phyloP scores from a whole-genome alignment of 257 asterid species.

The Solanum raphanifolium region DNA sequence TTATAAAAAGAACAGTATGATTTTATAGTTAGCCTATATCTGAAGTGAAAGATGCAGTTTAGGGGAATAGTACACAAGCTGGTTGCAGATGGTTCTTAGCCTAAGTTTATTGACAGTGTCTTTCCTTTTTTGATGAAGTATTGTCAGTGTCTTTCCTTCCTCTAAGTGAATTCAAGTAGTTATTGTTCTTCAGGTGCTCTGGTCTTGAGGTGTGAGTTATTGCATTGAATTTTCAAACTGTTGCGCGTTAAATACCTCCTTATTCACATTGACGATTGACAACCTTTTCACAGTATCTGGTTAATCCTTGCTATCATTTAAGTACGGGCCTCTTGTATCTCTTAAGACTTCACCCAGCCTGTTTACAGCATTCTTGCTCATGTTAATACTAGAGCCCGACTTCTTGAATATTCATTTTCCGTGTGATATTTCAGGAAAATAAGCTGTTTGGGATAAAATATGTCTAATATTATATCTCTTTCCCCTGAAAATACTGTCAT shows the following conservation, averaged over 20 bases:
- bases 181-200: neutral
- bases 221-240: neutral
- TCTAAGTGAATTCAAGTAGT: neutral
- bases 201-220: neutral
- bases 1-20: neutral
- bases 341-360: neutral
- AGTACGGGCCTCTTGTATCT: neutral
- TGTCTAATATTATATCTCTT: neutral
- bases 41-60: neutral
- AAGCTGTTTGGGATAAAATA: neutral
- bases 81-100: neutral
- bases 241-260: neutral
- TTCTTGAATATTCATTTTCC: neutral
- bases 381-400: neutral
- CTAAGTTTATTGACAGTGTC: neutral
- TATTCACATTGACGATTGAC: neutral
- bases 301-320: neutral
- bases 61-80: neutral
- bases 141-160: neutral
- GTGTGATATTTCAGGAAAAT: neutral
- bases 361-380: neutral
- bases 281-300: neutral
- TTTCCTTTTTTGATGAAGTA: neutral
- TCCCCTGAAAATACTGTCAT: neutral
- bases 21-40: neutral